phyloP scores from a whole-genome alignment of 352 stramenopile species.

The Phytophthora uliginosa region DNA sequence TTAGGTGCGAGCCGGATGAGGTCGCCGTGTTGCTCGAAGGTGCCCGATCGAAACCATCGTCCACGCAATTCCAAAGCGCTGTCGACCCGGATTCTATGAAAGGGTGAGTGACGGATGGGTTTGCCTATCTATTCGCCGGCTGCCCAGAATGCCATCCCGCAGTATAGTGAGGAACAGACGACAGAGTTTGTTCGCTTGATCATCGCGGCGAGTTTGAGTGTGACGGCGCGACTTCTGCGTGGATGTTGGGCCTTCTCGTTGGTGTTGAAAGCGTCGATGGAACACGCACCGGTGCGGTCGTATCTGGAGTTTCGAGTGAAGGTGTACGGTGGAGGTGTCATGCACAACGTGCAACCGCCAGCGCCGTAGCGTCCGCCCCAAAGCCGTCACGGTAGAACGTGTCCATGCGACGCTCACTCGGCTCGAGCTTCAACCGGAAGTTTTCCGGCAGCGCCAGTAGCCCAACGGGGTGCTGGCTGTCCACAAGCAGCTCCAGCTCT shows the following conservation, averaged over 20 bases:
- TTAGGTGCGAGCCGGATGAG: too few species aligned
- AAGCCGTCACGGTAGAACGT: conserved; percentile 87
- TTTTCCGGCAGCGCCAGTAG: conserved; percentile 45
- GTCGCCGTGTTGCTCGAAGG: too few species aligned
- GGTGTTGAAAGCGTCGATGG: conserved; percentile 41
- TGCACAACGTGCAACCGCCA: conserved; percentile 69
- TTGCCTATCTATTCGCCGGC: too few species aligned
- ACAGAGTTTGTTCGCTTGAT: conserved; percentile 56
- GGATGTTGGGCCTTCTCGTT: conserved; percentile 64
- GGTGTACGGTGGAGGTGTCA: conserved; percentile 36
- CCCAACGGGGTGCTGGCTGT: conserved; percentile 69
- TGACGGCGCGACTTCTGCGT: conserved; percentile 44
- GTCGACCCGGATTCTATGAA: too few species aligned
- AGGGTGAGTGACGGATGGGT: too few species aligned
- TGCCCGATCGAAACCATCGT: too few species aligned
- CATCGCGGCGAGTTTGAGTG: conserved; percentile 48
- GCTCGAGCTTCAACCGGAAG: conserved; percentile 59
- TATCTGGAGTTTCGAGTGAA: conserved; percentile 59
- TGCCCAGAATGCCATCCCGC: conserved; percentile 16
- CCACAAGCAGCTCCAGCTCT: conserved; percentile 75
- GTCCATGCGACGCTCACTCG: conserved; percentile 44
- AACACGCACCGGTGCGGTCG: conserved; percentile 39
- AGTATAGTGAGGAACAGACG: conserved; percentile 40
- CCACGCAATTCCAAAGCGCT: too few species aligned
- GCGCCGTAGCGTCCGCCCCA: conserved; percentile 54